phyloP scores from a whole-genome alignment of 2,329 filamentous ascomycete species.

The Penicillium decumbens region DNA sequence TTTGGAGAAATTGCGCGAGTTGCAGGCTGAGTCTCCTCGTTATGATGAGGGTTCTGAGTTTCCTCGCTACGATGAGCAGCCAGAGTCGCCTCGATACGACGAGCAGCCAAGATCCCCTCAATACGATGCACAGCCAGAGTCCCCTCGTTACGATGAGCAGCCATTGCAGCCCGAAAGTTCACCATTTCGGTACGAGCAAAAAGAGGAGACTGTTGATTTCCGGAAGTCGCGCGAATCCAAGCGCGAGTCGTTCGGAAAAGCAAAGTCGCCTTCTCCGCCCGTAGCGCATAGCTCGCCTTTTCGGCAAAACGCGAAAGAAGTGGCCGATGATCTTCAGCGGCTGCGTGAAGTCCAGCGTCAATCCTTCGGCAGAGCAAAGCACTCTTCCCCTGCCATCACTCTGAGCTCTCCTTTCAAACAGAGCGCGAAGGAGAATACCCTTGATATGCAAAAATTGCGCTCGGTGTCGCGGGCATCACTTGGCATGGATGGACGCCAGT shows the following conservation, averaged over 20 bases:
- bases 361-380: conserved; percentile 1
- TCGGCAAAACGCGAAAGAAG: conserved; percentile 13
- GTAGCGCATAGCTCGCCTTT: conserved; percentile 31
- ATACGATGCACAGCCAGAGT: neutral
- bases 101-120: neutral
- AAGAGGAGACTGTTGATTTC: conserved; percentile 28
- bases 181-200: conserved; percentile 31
- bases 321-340: neutral
- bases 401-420: conserved; percentile 2
- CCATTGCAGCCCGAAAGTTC: conserved; percentile 29
- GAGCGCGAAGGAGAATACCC: conserved; percentile 4
- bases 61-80: neutral
- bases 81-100: neutral
- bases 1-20: conserved; percentile 19
- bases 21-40: neutral
- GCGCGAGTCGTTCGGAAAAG: conserved; percentile 7
- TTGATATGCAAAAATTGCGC: conserved; percentile 17
- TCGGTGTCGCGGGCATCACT: conserved; percentile 13
- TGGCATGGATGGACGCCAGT: conserved; percentile 5
- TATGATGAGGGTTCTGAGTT: neutral
- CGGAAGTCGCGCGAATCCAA: conserved; percentile 15
- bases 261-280: conserved; percentile 34
- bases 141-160: conserved; percentile 11
- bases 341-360: neutral
- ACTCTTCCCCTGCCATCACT: conserved; percentile 1